Percentiles rank a stretch among this genome's conserved stretches.
Conservation (phyloP, 305 asterid genomes). For the Fraxinus greggii region DNA sequence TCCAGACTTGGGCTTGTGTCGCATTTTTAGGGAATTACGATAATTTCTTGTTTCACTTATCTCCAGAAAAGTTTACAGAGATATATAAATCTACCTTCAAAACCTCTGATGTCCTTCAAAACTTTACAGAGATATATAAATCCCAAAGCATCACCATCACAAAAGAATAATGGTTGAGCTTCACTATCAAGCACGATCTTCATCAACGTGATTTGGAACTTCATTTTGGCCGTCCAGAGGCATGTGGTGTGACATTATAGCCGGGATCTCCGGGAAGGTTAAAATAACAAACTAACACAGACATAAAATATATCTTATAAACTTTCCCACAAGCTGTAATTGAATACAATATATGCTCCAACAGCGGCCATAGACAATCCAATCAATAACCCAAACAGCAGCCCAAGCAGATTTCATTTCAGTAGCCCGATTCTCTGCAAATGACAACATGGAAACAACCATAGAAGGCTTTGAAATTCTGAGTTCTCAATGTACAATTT, state of each 20-base stretch:
- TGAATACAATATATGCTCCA: conserved; percentile 76
- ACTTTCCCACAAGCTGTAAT: conserved; percentile 79
- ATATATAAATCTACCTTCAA: conserved; percentile 37
- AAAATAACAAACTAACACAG: background rate
- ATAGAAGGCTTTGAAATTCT: background rate
- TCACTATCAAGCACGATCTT: conserved; percentile 57
- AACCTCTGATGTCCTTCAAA: conserved; percentile 2
- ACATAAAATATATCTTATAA: background rate
- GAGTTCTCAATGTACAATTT: background rate
- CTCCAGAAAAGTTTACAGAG: conserved; percentile 38
- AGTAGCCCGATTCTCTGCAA: conserved; percentile 57
- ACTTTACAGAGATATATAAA: background rate
- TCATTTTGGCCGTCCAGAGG: conserved; percentile 84
- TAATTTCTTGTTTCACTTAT: conserved; percentile 24
- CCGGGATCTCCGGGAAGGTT: conserved; percentile 57
- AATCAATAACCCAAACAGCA: conserved; percentile 64
- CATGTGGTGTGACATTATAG: conserved; percentile 94
- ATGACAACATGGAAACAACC: conserved; percentile 1
- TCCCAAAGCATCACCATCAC: conserved; percentile 31
- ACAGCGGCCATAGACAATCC: conserved; percentile 63
- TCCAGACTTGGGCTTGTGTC: conserved; percentile 27
- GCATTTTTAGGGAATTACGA: conserved; percentile 21
- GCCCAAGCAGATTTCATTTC: conserved; percentile 75
- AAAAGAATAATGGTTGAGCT: conserved; percentile 25
- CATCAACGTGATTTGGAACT: conserved; percentile 58